These are phyloP conservation scores for Suillus alpinus DNA, from an alignment of 768 basidiomycete species.

Conservation along the genomic window DNA sequence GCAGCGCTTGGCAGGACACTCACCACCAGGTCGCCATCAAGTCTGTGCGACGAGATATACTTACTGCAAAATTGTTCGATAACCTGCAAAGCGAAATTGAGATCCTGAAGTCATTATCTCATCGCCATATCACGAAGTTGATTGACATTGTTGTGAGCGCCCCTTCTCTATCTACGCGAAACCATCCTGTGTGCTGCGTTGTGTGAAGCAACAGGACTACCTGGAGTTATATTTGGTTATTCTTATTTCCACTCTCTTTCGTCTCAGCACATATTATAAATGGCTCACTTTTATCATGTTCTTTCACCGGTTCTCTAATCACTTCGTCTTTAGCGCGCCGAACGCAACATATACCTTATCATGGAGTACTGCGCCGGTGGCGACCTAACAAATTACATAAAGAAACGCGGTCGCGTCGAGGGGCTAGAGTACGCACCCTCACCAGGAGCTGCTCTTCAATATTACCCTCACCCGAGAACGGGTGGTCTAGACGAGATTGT, in stretches of 20 bases:
- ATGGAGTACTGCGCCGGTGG: conserved; percentile 98
- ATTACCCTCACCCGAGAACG: conserved; percentile 86
- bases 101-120: conserved; percentile 90
- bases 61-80: conserved; percentile 91
- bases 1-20: conserved; percentile 53
- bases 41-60: conserved; percentile 83
- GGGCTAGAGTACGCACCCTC: conserved; percentile 78
- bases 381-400: conserved; percentile 95
- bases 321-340: conserved; percentile 51
- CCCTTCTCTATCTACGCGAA: conserved; percentile 2
- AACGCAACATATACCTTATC: conserved; percentile 85
- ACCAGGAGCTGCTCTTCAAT: conserved; percentile 68
- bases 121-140: conserved; percentile 89
- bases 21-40: conserved; percentile 87
- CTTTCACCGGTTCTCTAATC: conserved; percentile 6
- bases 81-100: conserved; percentile 98
- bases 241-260: not conserved
- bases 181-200: not conserved
- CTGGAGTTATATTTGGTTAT: not conserved
- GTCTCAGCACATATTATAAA: not conserved
- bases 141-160: conserved; percentile 84
- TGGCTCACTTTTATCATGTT: not conserved
- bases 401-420: conserved; percentile 92
- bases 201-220: not conserved
- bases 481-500: conserved; percentile 91